Conservation (phyloP, 495 filamentous ascomycete species). For the Tuber indicum region DNA sequence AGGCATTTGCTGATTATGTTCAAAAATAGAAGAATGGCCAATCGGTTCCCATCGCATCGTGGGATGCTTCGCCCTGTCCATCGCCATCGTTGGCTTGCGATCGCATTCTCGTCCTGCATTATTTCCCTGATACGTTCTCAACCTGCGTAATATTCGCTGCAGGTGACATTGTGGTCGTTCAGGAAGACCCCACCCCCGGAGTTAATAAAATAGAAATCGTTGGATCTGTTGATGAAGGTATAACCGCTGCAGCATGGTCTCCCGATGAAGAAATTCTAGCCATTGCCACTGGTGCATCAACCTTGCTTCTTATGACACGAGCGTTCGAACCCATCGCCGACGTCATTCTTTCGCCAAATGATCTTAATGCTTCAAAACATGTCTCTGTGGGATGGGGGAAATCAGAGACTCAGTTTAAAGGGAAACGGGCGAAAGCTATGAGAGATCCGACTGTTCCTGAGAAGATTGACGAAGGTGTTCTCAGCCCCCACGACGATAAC, state of each 20-base stretch:
- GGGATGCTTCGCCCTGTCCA: constrained; percentile 55
- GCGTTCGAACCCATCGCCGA: constrained; percentile 77
- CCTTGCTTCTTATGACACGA: constrained; percentile 85
- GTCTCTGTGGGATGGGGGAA: constrained; percentile 99
- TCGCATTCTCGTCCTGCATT: constrained; percentile 66
- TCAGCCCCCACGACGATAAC: constrained; percentile 65
- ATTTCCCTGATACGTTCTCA: constrained; percentile 70
- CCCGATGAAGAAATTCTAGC: constrained; percentile 88
- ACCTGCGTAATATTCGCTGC: constrained; percentile 78
- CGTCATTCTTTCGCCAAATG: constrained; percentile 61
- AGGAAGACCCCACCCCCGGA: constrained; percentile 62
- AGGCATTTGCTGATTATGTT: constrained; percentile 36
- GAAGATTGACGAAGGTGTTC: constrained; percentile 73
- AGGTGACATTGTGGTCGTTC: constrained; percentile 80
- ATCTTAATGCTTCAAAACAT: constrained; percentile 83
- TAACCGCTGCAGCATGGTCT: constrained; percentile 85
- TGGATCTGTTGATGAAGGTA: constrained; percentile 85
- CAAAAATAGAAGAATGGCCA: constrained; percentile 44
- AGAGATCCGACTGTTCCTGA: constrained; percentile 92
- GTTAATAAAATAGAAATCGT: constrained; percentile 84
- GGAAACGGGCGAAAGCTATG: constrained; percentile 80
- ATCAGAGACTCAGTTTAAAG: constrained; percentile 94
- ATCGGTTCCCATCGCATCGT: constrained; percentile 61
- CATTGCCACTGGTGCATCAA: constrained; percentile 69
- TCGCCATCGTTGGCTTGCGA: constrained; percentile 61